phyloP scores from a whole-genome alignment of 106 monocot genomes.

The Dactylorhiza incarnata region DNA sequence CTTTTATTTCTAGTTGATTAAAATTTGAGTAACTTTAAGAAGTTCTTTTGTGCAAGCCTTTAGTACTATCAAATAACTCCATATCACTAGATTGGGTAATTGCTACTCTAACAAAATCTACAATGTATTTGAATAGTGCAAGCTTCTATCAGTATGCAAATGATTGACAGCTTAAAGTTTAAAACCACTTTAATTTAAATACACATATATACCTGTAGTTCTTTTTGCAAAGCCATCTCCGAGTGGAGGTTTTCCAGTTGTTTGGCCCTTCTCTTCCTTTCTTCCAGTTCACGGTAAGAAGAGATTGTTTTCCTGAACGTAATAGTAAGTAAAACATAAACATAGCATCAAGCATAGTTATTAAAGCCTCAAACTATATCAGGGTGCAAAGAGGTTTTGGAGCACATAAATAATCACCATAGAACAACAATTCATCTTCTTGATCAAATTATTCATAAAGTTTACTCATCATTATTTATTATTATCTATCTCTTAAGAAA shows the following conservation, averaged over 20 bases:
- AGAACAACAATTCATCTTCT: not conserved
- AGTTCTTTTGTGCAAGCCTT: no score
- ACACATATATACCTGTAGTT: constrained; percentile 56
- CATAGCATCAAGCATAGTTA: no score
- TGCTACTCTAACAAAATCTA: not conserved
- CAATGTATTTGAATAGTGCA: not conserved
- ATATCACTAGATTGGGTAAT: not conserved
- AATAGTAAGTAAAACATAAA: not conserved
- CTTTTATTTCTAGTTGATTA: no score
- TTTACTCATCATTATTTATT: no score
- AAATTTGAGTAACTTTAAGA: no score
- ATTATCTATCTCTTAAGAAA: no score
- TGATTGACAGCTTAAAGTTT: not conserved
- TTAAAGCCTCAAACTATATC: not conserved
- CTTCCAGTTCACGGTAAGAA: constrained; percentile 78
- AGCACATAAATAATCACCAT: not conserved
- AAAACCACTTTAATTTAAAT: not conserved
- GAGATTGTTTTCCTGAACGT: constrained; percentile 56
- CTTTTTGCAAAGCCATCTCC: constrained; percentile 86
- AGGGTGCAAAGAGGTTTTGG: not conserved
- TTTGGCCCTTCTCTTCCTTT: constrained; percentile 50
- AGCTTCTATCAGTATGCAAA: not conserved
- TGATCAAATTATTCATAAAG: no score
- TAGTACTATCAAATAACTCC: not conserved
- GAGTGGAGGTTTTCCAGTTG: constrained; percentile 69